Conservation (phyloP, 768 basidiomycete species). For the Kwoniella dendrophila region DNA sequence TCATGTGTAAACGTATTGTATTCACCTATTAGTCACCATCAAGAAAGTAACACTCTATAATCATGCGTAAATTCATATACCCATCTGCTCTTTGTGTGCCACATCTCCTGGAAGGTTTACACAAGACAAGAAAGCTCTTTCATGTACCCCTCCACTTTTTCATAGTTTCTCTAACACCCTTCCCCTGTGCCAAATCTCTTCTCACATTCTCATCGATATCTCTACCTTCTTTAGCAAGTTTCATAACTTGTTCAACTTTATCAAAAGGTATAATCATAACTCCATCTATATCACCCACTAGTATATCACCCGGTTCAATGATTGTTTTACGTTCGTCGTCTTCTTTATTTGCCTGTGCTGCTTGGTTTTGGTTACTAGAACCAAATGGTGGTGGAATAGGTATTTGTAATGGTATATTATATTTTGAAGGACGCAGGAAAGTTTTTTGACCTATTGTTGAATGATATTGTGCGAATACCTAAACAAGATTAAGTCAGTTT, state of each 20-base stretch:
- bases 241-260: slow-evolving; percentile 63
- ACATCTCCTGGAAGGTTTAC: background rate
- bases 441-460: slow-evolving; percentile 84
- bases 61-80: slow-evolving; percentile 1
- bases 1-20: too few species aligned
- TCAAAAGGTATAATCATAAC: slow-evolving; percentile 75
- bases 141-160: slow-evolving; percentile 67
- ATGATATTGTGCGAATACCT: slow-evolving; percentile 73
- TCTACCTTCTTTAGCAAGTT: slow-evolving; percentile 64
- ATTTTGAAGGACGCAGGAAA: slow-evolving; percentile 75
- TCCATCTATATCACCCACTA: slow-evolving; percentile 85
- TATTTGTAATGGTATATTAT: slow-evolving; percentile 67
- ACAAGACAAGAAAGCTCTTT: slow-evolving; percentile 39
- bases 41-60: background rate
- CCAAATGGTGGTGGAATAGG: background rate
- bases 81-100: background rate
- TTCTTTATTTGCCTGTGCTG: background rate
- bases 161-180: slow-evolving; percentile 76
- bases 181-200: slow-evolving; percentile 73
- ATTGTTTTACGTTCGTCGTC: slow-evolving; percentile 55
- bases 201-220: slow-evolving; percentile 72
- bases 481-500: background rate
- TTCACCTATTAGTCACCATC: too few species aligned
- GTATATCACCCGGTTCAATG: slow-evolving; percentile 75
- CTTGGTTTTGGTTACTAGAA: background rate